phyloP scores from a whole-genome alignment of 1,139 yeast genomes.

The Suhomyces yuchorum region DNA sequence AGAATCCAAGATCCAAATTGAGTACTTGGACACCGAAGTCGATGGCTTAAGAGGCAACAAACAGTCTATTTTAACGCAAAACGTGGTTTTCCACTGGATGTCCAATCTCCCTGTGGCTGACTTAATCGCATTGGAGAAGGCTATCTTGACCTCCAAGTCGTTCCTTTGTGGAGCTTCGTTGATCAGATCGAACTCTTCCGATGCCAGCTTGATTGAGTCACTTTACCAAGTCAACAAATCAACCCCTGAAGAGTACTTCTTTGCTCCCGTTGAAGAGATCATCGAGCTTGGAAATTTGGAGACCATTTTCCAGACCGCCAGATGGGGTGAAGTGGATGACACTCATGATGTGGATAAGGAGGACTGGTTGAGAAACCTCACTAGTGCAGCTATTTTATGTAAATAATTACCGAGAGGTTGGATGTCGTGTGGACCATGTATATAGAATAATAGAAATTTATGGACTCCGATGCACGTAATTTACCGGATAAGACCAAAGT shows the following conservation, averaged over 20 bases:
- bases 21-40: conserved; percentile 73
- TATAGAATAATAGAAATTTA: conserved; percentile 1
- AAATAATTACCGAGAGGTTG: conserved; percentile 5
- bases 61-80: conserved; percentile 63
- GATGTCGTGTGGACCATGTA: background rate
- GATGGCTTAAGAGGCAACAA: conserved; percentile 79
- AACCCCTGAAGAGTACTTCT: conserved; percentile 28
- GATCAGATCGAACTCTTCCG: conserved; percentile 41
- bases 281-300: conserved; percentile 81
- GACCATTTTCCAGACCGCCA: conserved; percentile 76
- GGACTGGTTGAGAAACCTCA: conserved; percentile 78
- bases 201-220: conserved; percentile 22
- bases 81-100: conserved; percentile 68
- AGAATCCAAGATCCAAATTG: conserved; percentile 39
- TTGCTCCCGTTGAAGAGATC: conserved; percentile 63
- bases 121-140: conserved; percentile 84
- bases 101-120: conserved; percentile 67
- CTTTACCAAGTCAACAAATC: conserved; percentile 42
- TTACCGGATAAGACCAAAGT: too few relatives aligned
- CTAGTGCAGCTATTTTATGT: conserved; percentile 72
- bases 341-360: conserved; percentile 95
- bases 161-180: conserved; percentile 70
- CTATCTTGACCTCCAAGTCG: conserved; percentile 82
- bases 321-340: conserved; percentile 99
- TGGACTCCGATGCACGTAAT: background rate